Evolutionary conservation across 805 yeast species (phyloP).

Genomic region (Monosporozyma aerobia): DNA sequence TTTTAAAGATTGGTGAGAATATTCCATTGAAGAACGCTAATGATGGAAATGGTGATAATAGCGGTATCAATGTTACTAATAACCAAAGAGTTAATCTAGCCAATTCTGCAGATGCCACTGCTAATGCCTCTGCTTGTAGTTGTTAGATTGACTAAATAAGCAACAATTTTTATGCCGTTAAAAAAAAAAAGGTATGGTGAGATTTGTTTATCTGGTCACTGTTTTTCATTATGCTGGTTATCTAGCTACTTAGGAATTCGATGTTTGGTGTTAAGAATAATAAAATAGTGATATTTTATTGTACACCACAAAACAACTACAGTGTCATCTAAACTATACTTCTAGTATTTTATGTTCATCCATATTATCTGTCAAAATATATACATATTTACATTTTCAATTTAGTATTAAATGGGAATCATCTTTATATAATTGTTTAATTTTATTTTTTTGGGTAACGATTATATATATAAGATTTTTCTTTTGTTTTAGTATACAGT

Average conservation of each 20-base stretch:
- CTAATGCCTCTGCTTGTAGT: slow-evolving; percentile 25
- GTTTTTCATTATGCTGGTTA: neutral
- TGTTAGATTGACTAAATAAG: slow-evolving; percentile 15
- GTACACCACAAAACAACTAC: too few relatives aligned
- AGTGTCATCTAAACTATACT: neutral
- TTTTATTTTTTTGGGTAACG: neutral
- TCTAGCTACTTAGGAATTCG: neutral
- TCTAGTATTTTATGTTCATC: neutral
- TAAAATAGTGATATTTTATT: too few relatives aligned
- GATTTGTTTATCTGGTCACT: neutral
- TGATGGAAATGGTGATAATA: slow-evolving; percentile 12
- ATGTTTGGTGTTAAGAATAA: too few relatives aligned
- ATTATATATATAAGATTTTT: neutral
- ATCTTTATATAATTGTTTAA: too few relatives aligned
- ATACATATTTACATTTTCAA: too few relatives aligned
- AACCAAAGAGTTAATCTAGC: slow-evolving; percentile 30
- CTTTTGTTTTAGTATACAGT: neutral
- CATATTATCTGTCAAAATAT: neutral
- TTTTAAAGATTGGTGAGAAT: slow-evolving; percentile 78
- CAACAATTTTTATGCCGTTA: neutral
- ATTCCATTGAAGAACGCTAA: slow-evolving; percentile 43
- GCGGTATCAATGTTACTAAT: slow-evolving; percentile 18
- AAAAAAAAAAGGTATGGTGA: neutral
- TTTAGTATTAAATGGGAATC: too few relatives aligned
- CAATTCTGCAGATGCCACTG: slow-evolving; percentile 24